These are phyloP conservation scores for Juncus inflexus DNA, from an alignment of 176 grass and related monocot species.

Conservation along the genomic window DNA sequence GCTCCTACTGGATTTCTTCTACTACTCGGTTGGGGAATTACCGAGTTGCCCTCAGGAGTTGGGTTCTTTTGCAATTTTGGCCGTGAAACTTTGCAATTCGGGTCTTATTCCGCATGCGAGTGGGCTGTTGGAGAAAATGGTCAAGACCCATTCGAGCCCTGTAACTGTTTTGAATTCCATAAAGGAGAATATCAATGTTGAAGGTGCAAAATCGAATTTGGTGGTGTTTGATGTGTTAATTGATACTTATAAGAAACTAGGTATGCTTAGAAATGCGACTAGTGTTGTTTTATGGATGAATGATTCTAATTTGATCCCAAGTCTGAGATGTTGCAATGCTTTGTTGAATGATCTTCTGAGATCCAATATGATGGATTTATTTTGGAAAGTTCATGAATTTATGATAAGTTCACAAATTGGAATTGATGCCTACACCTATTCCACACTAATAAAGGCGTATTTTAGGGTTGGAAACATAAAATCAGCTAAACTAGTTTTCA, in stretches of 20 bases:
- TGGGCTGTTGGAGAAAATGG: conserved; percentile 48
- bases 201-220: conserved; percentile 1
- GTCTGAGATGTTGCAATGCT: conserved; percentile 57
- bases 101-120: conserved; percentile 30
- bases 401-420: conserved; percentile 24
- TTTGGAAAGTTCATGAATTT: conserved; percentile 59
- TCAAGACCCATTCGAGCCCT: conserved; percentile 34
- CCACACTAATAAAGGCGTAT: conserved; percentile 44
- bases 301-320: conserved; percentile 35
- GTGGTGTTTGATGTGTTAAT: conserved; percentile 57
- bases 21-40: conserved; percentile 44
- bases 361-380: conserved; percentile 46
- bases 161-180: conserved; percentile 37
- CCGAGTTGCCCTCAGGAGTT: conserved; percentile 13
- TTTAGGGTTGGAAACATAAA: conserved; percentile 44
- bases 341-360: conserved; percentile 64
- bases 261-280: conserved; percentile 36
- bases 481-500: conserved; percentile 47
- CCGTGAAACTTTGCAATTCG: conserved; percentile 41
- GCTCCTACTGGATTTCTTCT: conserved; percentile 67
- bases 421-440: conserved; percentile 56
- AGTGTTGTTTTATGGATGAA: conserved; percentile 47
- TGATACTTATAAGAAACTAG: conserved; percentile 58
- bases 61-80: conserved; percentile 43
- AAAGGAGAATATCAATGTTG: conserved; percentile 16